These are phyloP conservation scores for Zymoseptoria passerinii DNA, from an alignment of 2,329 filamentous ascomycete species.

Conservation along the genomic window DNA sequence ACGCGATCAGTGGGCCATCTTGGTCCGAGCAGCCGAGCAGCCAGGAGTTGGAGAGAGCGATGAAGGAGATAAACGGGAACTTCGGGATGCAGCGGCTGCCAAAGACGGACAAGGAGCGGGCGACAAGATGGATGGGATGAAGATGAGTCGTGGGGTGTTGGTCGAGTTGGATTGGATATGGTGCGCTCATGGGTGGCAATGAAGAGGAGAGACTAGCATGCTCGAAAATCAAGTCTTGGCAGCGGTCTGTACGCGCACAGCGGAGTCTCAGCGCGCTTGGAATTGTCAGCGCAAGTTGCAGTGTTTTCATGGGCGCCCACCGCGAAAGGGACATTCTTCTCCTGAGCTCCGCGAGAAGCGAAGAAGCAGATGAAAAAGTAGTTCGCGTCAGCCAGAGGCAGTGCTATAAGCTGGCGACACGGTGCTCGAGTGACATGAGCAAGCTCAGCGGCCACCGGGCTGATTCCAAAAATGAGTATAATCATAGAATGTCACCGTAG, in stretches of 20 bases:
- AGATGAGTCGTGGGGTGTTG: not conserved
- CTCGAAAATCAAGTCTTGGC: no score
- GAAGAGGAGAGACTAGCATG: not conserved
- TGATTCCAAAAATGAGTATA: conserved; percentile 14
- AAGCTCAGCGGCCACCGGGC: conserved; percentile 7
- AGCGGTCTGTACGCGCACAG: no score
- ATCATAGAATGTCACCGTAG: conserved; percentile 14
- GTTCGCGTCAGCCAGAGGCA: conserved; percentile 9
- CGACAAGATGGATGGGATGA: not conserved
- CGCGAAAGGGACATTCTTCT: not conserved
- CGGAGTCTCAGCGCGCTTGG: no score
- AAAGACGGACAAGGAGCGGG: not conserved
- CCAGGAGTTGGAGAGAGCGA: not conserved
- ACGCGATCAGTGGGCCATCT: not conserved
- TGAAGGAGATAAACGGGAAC: not conserved
- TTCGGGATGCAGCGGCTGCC: not conserved
- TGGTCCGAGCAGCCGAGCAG: not conserved
- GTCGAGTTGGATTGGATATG: not conserved
- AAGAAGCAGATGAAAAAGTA: conserved; percentile 6
- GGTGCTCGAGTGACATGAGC: conserved; percentile 5
- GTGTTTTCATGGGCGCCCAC: not conserved
- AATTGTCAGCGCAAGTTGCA: no score
- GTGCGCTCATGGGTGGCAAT: not conserved
- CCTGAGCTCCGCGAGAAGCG: not conserved
- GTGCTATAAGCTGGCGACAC: conserved; percentile 9